Evolutionary conservation across 345 rosid genomes (phyloP).

Genomic region (Eucalyptus lansdowneana): DNA sequence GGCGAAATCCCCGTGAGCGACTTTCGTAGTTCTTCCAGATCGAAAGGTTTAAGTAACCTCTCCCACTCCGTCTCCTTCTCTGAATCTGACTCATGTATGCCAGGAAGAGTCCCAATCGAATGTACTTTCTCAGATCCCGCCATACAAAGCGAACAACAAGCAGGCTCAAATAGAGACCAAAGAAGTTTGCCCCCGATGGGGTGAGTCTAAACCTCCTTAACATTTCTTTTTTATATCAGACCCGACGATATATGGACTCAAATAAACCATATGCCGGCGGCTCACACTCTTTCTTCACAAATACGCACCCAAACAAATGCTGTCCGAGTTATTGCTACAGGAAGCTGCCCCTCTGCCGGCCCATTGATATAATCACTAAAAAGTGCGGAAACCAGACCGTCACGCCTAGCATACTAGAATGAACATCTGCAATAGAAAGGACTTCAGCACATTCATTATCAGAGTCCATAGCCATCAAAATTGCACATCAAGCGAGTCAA

Average conservation of each 20-base stretch:
- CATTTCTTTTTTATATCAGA: neutral
- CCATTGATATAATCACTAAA: neutral
- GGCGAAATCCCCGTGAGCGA: conserved; percentile 41
- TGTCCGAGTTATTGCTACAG: neutral
- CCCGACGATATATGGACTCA: neutral
- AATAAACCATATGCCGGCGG: neutral
- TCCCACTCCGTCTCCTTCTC: conserved; percentile 65
- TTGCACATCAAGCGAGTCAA: neutral
- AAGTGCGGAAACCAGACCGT: neutral
- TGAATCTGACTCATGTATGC: conserved; percentile 5
- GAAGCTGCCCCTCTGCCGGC: neutral
- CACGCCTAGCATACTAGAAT: neutral
- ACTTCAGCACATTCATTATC: neutral
- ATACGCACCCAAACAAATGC: neutral
- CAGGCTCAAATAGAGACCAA: neutral
- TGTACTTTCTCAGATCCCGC: conserved; percentile 1
- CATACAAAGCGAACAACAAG: neutral
- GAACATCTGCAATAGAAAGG: neutral
- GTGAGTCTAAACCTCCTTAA: neutral
- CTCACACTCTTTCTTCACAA: neutral
- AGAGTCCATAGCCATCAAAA: neutral
- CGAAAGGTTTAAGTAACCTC: conserved; percentile 72
- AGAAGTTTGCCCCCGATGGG: neutral
- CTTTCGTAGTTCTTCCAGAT: conserved; percentile 44
- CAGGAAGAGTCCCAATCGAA: neutral